A percentile compares a stretch with the other conserved stretches of the same genome.
phyloP scores from a whole-genome alignment of 129 eudicot genomes.

The Calendula officinalis region DNA sequence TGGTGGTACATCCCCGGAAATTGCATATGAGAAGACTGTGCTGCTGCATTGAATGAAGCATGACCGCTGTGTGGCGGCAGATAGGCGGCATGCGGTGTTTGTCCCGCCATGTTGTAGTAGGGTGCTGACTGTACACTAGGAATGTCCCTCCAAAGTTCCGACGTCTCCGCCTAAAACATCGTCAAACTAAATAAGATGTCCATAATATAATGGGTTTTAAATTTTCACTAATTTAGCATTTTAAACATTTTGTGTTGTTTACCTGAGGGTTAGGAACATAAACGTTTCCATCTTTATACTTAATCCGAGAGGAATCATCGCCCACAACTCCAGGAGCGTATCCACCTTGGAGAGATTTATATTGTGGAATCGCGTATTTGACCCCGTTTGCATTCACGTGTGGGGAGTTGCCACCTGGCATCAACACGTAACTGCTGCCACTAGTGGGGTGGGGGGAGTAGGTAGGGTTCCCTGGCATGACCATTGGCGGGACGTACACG shows the following conservation, averaged over 20 bases:
- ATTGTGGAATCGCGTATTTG: slow-evolving; percentile 83
- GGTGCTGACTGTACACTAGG: slow-evolving; percentile 55
- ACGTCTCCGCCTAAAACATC: slow-evolving; percentile 74
- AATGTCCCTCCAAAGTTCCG: slow-evolving; percentile 89
- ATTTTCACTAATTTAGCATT: too few relatives aligned
- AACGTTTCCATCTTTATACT: slow-evolving; percentile 82
- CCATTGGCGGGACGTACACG: slow-evolving; percentile 91
- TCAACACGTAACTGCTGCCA: slow-evolving; percentile 71
- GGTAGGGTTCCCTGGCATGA: slow-evolving; percentile 77
- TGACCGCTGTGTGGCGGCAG: slow-evolving; percentile 83
- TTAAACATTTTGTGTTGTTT: too few relatives aligned
- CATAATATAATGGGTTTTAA: too few relatives aligned
- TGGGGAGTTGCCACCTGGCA: slow-evolving; percentile 65
- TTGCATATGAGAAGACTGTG: slow-evolving; percentile 87
- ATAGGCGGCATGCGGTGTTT: slow-evolving; percentile 73
- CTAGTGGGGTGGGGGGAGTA: slow-evolving; percentile 73
- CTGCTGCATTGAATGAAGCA: slow-evolving; percentile 59
- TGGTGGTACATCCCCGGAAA: slow-evolving; percentile 71
- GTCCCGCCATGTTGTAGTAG: slow-evolving; percentile 83
- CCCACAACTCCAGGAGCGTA: slow-evolving; percentile 39
- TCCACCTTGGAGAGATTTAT: slow-evolving; percentile 48
- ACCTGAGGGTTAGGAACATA: slow-evolving; percentile 94
- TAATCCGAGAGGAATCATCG: slow-evolving; percentile 63
- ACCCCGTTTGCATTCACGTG: too few relatives aligned
- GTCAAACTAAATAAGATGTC: background rate